Conservation (phyloP, 148 eudicot genomes). For the Silene latifolia region DNA sequence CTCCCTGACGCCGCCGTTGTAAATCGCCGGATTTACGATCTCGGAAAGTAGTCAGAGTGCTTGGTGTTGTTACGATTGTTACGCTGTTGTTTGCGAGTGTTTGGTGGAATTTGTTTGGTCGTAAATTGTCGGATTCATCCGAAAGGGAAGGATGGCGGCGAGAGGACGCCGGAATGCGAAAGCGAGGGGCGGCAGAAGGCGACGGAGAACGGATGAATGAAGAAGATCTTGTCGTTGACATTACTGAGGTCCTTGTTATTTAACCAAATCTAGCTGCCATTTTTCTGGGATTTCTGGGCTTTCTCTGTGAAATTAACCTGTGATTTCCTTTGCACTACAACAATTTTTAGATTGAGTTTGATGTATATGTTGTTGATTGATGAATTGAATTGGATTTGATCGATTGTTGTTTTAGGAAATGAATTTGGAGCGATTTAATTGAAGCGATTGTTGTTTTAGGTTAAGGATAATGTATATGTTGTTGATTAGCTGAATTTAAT, state of each 20-base stretch:
- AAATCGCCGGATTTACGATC: conserved; percentile 8
- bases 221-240: conserved; percentile 56
- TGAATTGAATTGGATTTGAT: no score
- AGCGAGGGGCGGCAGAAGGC: conserved; percentile 49
- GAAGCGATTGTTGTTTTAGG: no score
- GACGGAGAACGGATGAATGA: conserved; percentile 52
- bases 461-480: no score
- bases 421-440: not conserved
- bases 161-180: conserved; percentile 42
- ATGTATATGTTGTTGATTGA: not conserved
- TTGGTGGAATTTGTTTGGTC: conserved; percentile 13
- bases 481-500: conserved; percentile 1
- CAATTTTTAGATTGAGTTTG: not conserved
- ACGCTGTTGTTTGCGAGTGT: conserved; percentile 15
- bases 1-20: conserved; percentile 12
- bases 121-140: not conserved
- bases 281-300: not conserved
- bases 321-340: not conserved
- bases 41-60: not conserved
- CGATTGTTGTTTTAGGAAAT: not conserved
- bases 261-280: conserved; percentile 69
- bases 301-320: not conserved
- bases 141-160: conserved; percentile 53
- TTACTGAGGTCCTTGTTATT: conserved; percentile 45
- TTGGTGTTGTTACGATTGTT: conserved; percentile 10